Percentiles rank a stretch among this genome's conserved stretches.
phyloP scores from a whole-genome alignment of 176 grass and related monocot genomes.

The Tillandsia leiboldiana region DNA sequence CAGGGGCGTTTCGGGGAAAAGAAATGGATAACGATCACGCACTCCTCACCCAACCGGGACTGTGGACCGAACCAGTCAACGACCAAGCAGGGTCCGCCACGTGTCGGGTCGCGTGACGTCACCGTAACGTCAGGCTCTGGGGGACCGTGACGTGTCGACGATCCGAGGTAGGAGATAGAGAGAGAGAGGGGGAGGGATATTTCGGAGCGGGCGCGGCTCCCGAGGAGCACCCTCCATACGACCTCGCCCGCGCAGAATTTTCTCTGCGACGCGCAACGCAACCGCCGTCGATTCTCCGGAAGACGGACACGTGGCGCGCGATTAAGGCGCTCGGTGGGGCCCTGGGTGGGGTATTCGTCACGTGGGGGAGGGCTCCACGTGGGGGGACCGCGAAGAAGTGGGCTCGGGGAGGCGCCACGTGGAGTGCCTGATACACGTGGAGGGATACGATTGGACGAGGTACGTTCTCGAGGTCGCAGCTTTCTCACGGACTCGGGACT shows the following conservation, averaged over 20 bases:
- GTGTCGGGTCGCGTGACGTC: neutral
- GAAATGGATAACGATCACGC: neutral
- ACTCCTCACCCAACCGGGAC: neutral
- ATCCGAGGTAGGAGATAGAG: slow-evolving; percentile 13
- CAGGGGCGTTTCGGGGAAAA: neutral
- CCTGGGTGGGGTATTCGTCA: too few relatives aligned
- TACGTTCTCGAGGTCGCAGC: too few relatives aligned
- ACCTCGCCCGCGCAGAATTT: too few relatives aligned
- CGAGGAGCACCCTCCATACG: too few relatives aligned
- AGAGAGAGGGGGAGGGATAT: neutral
- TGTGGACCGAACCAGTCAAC: neutral
- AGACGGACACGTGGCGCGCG: neutral
- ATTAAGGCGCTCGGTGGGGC: too few relatives aligned
- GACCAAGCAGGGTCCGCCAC: neutral
- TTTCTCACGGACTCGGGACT: too few relatives aligned
- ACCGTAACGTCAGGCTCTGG: neutral
- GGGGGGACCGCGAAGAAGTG: neutral
- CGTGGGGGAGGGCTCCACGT: too few relatives aligned
- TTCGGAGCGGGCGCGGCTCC: too few relatives aligned
- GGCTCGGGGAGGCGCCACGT: neutral
- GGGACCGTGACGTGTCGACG: slow-evolving; percentile 27
- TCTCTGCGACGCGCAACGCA: too few relatives aligned
- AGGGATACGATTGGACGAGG: neutral
- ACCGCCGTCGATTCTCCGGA: too few relatives aligned
- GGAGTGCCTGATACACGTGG: neutral